phyloP scores from a whole-genome alignment of 163 green algal species.

The Scenedesmus sp. region DNA sequence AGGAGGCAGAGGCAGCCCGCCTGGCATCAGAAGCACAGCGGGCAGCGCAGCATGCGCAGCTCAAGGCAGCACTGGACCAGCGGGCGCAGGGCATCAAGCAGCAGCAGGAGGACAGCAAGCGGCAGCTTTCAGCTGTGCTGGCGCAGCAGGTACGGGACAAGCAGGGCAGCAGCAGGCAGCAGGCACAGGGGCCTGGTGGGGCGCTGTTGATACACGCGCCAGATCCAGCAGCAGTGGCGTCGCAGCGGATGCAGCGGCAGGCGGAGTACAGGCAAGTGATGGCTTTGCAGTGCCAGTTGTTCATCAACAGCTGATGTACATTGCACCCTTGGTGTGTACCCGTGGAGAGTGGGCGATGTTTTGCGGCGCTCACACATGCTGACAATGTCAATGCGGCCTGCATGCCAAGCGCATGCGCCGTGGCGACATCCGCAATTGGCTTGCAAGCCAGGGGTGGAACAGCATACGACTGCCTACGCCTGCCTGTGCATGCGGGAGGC shows the following conservation, averaged over 20 bases:
- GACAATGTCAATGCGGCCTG: no score
- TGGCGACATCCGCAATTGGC: no score
- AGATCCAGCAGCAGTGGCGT: neutral
- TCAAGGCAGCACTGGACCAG: neutral
- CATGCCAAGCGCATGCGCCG: no score
- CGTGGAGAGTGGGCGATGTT: no score
- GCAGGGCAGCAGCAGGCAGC: neutral
- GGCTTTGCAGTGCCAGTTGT: neutral
- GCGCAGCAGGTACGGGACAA: constrained; percentile 1
- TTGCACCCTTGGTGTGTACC: neutral
- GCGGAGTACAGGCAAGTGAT: neutral
- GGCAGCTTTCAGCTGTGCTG: neutral
- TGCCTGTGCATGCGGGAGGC: no score
- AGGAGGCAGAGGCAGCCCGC: neutral
- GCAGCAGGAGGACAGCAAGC: constrained; percentile 8
- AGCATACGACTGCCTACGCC: no score
- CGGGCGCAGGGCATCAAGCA: constrained; percentile 5
- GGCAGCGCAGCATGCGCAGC: neutral
- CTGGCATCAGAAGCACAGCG: neutral
- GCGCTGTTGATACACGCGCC: neutral
- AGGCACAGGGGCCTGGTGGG: neutral
- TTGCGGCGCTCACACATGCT: no score
- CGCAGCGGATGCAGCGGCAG: neutral
- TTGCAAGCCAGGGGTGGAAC: no score
- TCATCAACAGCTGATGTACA: no score